Conservation (phyloP, 306 rosid genomes). For the Casuarina glauca region DNA sequence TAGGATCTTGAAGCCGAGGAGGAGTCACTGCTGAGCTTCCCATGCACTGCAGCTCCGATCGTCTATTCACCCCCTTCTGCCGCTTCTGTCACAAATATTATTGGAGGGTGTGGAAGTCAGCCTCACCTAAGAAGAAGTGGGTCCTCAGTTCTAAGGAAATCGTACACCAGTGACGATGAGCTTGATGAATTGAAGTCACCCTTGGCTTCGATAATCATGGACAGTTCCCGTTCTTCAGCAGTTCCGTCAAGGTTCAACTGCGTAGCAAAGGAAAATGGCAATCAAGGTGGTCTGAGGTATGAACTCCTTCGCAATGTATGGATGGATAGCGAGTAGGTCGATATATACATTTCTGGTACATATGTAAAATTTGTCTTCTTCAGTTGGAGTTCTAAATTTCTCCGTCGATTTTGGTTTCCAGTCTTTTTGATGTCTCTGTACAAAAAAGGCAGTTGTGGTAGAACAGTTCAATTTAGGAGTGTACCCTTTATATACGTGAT, state of each 20-base stretch:
- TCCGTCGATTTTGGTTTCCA: constrained; percentile 8
- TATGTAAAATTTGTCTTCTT: not conserved
- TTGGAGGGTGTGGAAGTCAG: constrained; percentile 59
- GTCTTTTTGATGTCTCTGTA: constrained; percentile 4
- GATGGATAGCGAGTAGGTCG: constrained; percentile 63
- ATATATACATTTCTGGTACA: not conserved
- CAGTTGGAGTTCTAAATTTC: constrained; percentile 22
- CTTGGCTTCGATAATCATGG: constrained; percentile 53
- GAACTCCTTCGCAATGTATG: constrained; percentile 85
- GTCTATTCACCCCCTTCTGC: constrained; percentile 66
- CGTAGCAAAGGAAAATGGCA: constrained; percentile 40
- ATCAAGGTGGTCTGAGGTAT: constrained; percentile 62
- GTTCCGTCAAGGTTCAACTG: constrained; percentile 43
- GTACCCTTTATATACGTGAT: not conserved
- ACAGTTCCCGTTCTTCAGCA: constrained; percentile 39
- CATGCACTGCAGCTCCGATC: constrained; percentile 68
- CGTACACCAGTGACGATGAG: constrained; percentile 93
- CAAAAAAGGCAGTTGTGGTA: not conserved
- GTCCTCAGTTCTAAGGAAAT: constrained; percentile 76
- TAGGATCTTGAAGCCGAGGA: constrained; percentile 61
- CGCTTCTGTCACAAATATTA: constrained; percentile 46
- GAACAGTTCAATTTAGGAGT: constrained; percentile 8
- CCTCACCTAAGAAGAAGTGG: constrained; percentile 72
- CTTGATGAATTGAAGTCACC: constrained; percentile 87
- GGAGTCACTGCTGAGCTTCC: constrained; percentile 56